Percentiles rank a stretch among this genome's conserved stretches.
These are phyloP conservation scores for Penicillium canariense DNA, from an alignment of 495 filamentous ascomycete genomes.

Conservation along the genomic window DNA sequence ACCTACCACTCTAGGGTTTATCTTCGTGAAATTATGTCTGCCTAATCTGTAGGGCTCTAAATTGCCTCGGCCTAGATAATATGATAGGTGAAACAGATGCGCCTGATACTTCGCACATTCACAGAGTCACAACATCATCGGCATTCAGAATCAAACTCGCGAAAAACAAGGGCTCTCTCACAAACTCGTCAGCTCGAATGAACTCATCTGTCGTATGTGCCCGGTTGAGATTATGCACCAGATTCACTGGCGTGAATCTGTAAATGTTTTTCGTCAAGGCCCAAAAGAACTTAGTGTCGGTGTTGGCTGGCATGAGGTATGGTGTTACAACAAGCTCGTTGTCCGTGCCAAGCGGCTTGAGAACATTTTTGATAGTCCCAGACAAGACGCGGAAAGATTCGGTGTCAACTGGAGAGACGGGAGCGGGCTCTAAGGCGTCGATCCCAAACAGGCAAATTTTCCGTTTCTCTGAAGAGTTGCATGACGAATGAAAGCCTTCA, in stretches of 20 bases:
- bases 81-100: neutral
- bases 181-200: slow-evolving; percentile 24
- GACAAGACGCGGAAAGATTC: slow-evolving; percentile 44
- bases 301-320: slow-evolving; percentile 62
- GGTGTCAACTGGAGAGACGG: slow-evolving; percentile 51
- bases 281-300: slow-evolving; percentile 62
- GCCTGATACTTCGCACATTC: neutral
- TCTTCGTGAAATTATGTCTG: too few relatives aligned
- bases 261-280: slow-evolving; percentile 55
- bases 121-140: slow-evolving; percentile 10
- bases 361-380: slow-evolving; percentile 54
- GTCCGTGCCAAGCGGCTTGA: slow-evolving; percentile 46
- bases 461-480: slow-evolving; percentile 31
- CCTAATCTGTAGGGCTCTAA: too few relatives aligned
- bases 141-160: slow-evolving; percentile 18
- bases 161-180: slow-evolving; percentile 17
- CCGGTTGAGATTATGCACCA: slow-evolving; percentile 32
- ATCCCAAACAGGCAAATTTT: slow-evolving; percentile 23
- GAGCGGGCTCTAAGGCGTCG: slow-evolving; percentile 42
- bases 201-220: slow-evolving; percentile 54
- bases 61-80: too few relatives aligned
- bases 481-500: slow-evolving; percentile 39
- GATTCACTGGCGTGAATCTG: slow-evolving; percentile 43
- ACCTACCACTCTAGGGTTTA: too few relatives aligned
- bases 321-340: slow-evolving; percentile 49